Percentiles rank a stretch among this genome's conserved stretches.
Evolutionary conservation across 345 rosid species (phyloP).

Genomic region (Euphorbia lathyris): DNA sequence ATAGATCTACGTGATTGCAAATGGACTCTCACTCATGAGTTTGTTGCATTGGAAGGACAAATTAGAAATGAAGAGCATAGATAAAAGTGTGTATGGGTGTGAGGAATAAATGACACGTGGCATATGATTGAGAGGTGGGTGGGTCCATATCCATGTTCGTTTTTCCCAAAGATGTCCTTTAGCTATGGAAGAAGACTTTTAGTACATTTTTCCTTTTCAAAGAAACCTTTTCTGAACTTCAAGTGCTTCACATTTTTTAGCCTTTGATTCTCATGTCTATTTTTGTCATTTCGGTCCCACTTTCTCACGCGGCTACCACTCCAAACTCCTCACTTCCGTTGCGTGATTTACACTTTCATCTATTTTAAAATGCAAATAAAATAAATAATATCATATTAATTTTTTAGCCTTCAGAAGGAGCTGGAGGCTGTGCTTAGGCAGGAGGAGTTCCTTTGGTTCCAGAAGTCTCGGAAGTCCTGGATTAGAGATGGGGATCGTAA

Average conservation of each 20-base stretch:
- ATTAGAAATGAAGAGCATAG: neutral
- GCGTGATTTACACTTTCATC: slow-evolving; percentile 1
- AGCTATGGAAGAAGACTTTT: neutral
- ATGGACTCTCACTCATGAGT: neutral
- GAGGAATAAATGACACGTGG: neutral
- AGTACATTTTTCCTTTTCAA: neutral
- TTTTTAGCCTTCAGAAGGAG: too few relatives aligned
- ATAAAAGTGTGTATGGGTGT: too few relatives aligned
- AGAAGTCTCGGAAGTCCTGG: too few relatives aligned
- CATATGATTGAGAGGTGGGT: neutral
- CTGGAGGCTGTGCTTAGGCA: too few relatives aligned
- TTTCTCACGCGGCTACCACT: neutral
- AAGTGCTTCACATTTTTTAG: too few relatives aligned
- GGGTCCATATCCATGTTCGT: neutral
- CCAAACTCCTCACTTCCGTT: slow-evolving; percentile 1
- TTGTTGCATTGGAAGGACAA: neutral
- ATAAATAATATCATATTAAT: too few relatives aligned
- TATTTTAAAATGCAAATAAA: too few relatives aligned
- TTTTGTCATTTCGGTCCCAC: neutral
- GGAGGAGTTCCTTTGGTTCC: too few relatives aligned
- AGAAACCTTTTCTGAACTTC: too few relatives aligned
- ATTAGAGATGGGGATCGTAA: too few relatives aligned
- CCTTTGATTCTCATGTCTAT: too few relatives aligned
- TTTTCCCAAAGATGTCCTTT: slow-evolving; percentile 5
- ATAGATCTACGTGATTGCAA: too few relatives aligned